Base-by-base conservation (phyloP, 768 basidiomycete species). In the Chalciporus pseudorubinellus region DNA sequence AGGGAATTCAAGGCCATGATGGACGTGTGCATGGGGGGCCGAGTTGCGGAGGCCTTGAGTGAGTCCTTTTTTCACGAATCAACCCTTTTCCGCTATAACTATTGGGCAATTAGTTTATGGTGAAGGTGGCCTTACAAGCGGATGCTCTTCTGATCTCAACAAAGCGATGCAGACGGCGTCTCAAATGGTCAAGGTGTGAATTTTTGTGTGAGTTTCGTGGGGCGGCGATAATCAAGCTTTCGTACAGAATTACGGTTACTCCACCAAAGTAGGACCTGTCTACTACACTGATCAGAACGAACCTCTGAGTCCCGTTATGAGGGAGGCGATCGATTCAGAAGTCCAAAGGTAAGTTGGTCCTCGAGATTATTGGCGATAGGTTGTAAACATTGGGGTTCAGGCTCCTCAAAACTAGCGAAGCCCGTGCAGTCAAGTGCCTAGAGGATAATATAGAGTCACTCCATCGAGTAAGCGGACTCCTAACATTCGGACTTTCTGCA, bases 31-130 rank as follows among this genome's bases (percentile, higher is more conserved):
- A 88, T 98, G 79, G 95, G 94, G 11, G 95, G 97, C 19, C 87
- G 97, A 44, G 89, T 94, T 6, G 97, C 97, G 20, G 97, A 99
- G 70, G 92, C 91, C 72, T 69, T 97, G 58, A 81, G 90, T 88
- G 63, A 59, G 85, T 66, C 22, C 19, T 50, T 44, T 43, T 48
- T 9, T 29, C 12, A 18, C 24, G 51, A 50, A 40, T 39, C 28
- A 0, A 12, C 42, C 48, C 47, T 19, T 53, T 33, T 28, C 21
- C 1, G 20, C 19, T 51, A 56, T 60, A 51, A 66, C 13, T 11
- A 1, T 1, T 21, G 16, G 46, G 34, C 50, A 44, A 14, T 18
- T 56, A 92, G 91, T 95, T 53, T 95, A 92, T 64, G 95, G 95
- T 4, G 68, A 80, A 52, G 89, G 95, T 46, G 86, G 89, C 59